Evolutionary conservation across 2,329 filamentous ascomycete species (phyloP).

Genomic region (Beauveria caledonica): DNA sequence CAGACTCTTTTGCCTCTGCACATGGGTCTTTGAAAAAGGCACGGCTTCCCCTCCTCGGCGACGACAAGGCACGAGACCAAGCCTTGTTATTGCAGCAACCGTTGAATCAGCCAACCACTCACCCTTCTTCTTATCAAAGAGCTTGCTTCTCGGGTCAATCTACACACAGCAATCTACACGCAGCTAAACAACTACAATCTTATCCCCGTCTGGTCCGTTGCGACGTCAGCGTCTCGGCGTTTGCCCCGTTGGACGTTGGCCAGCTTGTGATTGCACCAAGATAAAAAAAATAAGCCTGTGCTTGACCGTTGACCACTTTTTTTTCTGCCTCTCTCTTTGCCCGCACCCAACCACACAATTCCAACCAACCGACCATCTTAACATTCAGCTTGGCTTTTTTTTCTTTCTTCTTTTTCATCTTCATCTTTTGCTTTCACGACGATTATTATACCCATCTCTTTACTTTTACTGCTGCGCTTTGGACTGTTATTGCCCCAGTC

Average conservation of each 20-base stretch:
- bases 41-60: too few species aligned
- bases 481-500: not conserved
- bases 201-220: too few species aligned
- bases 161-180: too few species aligned
- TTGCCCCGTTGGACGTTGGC: not conserved
- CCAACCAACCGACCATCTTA: not conserved
- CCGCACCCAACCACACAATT: not conserved
- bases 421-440: slow-evolving; percentile 6
- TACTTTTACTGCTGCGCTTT: not conserved
- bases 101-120: too few species aligned
- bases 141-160: too few species aligned
- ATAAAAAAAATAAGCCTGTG: not conserved
- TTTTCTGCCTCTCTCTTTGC: not conserved
- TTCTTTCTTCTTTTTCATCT: slow-evolving; percentile 4
- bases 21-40: too few species aligned
- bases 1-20: too few species aligned
- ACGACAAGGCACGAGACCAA: too few species aligned
- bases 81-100: too few species aligned
- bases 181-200: too few species aligned
- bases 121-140: too few species aligned
- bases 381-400: not conserved
- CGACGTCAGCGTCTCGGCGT: not conserved
- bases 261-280: not conserved
- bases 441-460: not conserved
- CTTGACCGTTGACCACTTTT: not conserved